Percentiles rank a stretch among this genome's conserved stretches.
These are phyloP conservation scores for Adansonia gregorii DNA, from an alignment of 441 rosid genomes.

Conservation along the genomic window DNA sequence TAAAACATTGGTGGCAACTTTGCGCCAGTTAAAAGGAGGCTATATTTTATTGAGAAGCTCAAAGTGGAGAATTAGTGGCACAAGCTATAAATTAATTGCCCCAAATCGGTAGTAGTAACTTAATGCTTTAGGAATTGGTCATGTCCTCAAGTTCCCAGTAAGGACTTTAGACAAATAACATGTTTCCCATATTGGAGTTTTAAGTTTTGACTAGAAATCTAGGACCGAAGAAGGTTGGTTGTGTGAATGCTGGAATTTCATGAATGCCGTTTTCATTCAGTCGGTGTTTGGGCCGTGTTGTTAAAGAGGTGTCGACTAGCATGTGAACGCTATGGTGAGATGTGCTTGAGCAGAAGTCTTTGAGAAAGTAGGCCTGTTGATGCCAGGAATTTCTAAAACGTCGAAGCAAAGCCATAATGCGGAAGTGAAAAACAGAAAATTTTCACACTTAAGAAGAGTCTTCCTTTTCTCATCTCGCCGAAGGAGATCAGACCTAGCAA, in stretches of 20 bases:
- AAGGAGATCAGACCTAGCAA: too few relatives aligned
- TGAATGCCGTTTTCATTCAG: too few relatives aligned
- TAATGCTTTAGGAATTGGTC: neutral
- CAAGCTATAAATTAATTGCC: neutral
- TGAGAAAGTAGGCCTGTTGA: too few relatives aligned
- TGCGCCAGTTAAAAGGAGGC: neutral
- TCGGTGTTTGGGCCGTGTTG: neutral
- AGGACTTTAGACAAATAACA: neutral
- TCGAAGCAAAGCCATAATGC: too few relatives aligned
- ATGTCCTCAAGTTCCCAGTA: neutral
- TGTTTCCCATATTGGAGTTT: neutral
- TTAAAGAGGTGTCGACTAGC: too few relatives aligned
- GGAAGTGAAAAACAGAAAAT: too few relatives aligned
- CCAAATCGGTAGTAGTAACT: neutral
- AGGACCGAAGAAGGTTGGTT: neutral
- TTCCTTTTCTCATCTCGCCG: too few relatives aligned
- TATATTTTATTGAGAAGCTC: neutral
- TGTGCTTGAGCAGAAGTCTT: too few relatives aligned
- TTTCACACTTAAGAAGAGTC: too few relatives aligned
- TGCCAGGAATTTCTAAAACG: too few relatives aligned
- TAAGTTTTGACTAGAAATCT: neutral
- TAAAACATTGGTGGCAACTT: neutral
- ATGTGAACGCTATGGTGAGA: too few relatives aligned
- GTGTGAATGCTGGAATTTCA: too few relatives aligned
- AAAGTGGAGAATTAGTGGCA: neutral